These are phyloP conservation scores for Stagonosporopsis tanaceti DNA, from an alignment of 2,329 filamentous ascomycete genomes.

Conservation along the genomic window DNA sequence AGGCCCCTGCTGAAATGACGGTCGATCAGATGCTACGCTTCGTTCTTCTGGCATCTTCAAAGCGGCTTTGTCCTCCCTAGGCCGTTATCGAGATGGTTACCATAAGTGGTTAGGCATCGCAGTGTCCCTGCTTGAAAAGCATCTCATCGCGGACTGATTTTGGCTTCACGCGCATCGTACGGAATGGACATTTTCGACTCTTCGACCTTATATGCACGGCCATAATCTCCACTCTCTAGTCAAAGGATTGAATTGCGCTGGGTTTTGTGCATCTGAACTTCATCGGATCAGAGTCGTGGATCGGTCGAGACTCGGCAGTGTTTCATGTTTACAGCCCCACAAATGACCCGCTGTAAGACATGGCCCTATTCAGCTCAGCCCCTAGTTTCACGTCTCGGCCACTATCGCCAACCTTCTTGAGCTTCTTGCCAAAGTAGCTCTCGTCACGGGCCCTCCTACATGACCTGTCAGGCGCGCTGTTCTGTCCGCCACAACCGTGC, in stretches of 20 bases:
- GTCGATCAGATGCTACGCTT: neutral
- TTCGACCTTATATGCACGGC: neutral
- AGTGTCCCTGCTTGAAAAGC: neutral
- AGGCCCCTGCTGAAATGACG: neutral
- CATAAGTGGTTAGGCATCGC: neutral
- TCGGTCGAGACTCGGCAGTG: constrained; percentile 1
- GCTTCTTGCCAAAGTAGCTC: neutral
- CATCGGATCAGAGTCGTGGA: neutral
- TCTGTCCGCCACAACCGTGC: constrained; percentile 1
- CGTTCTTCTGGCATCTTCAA: neutral
- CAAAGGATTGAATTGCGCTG: neutral
- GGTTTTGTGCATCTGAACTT: neutral
- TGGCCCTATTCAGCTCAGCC: constrained; percentile 2
- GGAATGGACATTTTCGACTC: neutral
- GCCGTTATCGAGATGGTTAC: neutral
- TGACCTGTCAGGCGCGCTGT: constrained; percentile 1
- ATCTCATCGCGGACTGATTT: neutral
- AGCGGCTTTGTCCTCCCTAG: neutral
- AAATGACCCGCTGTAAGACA: neutral
- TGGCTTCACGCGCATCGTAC: too few relatives aligned
- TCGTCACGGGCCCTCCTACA: neutral
- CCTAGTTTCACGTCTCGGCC: constrained; percentile 3
- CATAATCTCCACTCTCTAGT: neutral
- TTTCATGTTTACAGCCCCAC: constrained; percentile 14
- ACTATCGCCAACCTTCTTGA: neutral